A percentile compares a stretch with the other conserved stretches of the same genome.
phyloP scores from a whole-genome alignment of 2,329 filamentous ascomycete species.

The Claviceps humidiphila region DNA sequence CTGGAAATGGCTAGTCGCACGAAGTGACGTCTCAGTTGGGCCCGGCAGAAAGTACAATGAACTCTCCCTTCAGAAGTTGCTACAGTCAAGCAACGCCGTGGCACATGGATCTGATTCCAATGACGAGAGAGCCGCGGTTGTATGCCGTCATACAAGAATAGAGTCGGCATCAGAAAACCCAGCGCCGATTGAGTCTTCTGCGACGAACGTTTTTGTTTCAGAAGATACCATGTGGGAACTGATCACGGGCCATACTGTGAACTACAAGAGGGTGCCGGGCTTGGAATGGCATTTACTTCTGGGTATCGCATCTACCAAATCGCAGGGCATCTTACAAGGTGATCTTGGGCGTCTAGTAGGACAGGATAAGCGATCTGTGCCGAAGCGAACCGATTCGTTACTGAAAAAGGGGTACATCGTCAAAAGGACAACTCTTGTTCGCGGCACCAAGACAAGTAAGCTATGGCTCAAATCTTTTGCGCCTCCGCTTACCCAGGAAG shows the following conservation, averaged over 20 bases:
- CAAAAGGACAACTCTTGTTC: slow-evolving; percentile 45
- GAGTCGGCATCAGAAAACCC: neutral
- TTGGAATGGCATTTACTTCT: slow-evolving; percentile 47
- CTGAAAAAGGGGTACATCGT: slow-evolving; percentile 48
- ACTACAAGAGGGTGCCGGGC: slow-evolving; percentile 43
- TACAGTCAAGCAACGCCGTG: slow-evolving; percentile 5
- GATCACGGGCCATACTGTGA: slow-evolving; percentile 44
- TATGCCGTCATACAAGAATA: neutral
- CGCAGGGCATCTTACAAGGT: slow-evolving; percentile 45
- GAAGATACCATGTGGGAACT: slow-evolving; percentile 46
- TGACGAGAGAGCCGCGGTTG: neutral
- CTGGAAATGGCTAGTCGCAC: slow-evolving; percentile 23
- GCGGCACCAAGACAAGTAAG: slow-evolving; percentile 48
- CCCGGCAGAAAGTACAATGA: slow-evolving; percentile 18
- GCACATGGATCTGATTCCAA: neutral
- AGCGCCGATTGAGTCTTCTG: neutral
- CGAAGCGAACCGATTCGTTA: slow-evolving; percentile 45
- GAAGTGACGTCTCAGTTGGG: slow-evolving; percentile 24
- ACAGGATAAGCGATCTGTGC: slow-evolving; percentile 51
- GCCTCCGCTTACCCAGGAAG: slow-evolving; percentile 27
- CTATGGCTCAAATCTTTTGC: slow-evolving; percentile 46
- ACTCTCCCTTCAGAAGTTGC: slow-evolving; percentile 25
- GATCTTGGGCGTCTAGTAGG: slow-evolving; percentile 43
- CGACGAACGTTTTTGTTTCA: slow-evolving; percentile 30
- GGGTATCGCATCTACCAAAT: slow-evolving; percentile 41